A percentile compares a stretch with the other conserved stretches of the same genome.
phyloP scores from a whole-genome alignment of 2,329 filamentous ascomycete species.

The Rhynchosporium agropyri region DNA sequence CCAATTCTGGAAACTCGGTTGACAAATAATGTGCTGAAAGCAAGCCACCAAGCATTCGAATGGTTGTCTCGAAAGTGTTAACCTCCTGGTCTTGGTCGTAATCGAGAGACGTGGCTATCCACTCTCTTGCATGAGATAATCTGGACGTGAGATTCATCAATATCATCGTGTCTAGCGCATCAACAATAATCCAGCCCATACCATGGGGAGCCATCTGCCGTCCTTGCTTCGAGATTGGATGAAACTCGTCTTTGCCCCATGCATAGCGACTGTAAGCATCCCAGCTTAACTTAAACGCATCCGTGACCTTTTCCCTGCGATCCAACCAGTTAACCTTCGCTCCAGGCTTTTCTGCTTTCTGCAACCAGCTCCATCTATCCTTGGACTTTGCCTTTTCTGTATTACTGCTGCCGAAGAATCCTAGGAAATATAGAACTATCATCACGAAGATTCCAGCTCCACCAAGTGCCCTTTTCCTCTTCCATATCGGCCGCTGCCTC shows the following conservation, averaged over 20 bases:
- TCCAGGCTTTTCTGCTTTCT: slow-evolving; percentile 50
- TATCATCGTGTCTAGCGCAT: slow-evolving; percentile 94
- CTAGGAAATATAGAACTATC: slow-evolving; percentile 69
- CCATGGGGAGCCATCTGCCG: slow-evolving; percentile 85
- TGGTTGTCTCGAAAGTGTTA: slow-evolving; percentile 97
- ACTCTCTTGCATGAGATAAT: slow-evolving; percentile 81
- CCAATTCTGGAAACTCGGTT: slow-evolving; percentile 76
- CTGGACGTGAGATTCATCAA: slow-evolving; percentile 94
- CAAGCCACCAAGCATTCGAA: slow-evolving; percentile 93
- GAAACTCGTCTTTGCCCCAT: slow-evolving; percentile 91
- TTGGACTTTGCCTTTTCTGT: slow-evolving; percentile 42
- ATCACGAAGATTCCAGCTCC: slow-evolving; percentile 57
- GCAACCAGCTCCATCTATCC: slow-evolving; percentile 60
- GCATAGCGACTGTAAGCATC: slow-evolving; percentile 89
- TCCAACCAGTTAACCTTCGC: slow-evolving; percentile 70
- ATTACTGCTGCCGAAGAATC: slow-evolving; percentile 53
- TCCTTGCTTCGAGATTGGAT: slow-evolving; percentile 78
- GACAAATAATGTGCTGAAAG: slow-evolving; percentile 95
- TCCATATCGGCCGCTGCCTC: slow-evolving; percentile 61
- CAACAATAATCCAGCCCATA: slow-evolving; percentile 97
- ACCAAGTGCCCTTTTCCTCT: slow-evolving; percentile 63
- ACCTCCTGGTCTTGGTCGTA: slow-evolving; percentile 96
- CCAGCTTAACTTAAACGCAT: slow-evolving; percentile 91
- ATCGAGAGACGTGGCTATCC: slow-evolving; percentile 78
- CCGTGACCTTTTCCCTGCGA: slow-evolving; percentile 78